Evolutionary conservation across 306 rosid species (phyloP).

Genomic region (Rubus idaeus): DNA sequence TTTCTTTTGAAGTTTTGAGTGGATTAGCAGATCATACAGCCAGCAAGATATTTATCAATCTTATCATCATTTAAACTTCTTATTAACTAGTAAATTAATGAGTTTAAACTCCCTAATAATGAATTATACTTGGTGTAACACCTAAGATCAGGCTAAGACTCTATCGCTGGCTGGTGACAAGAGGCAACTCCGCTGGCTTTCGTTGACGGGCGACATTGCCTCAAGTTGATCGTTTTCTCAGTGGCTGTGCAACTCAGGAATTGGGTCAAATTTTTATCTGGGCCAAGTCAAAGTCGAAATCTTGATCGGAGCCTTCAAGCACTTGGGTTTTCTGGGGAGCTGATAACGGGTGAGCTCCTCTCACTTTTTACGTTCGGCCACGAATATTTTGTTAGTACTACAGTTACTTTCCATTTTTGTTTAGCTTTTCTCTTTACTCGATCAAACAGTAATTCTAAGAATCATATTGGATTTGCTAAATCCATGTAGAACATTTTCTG

Average conservation of each 20-base stretch:
- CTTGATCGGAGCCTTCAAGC: neutral
- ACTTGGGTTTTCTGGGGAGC: neutral
- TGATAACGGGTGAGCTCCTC: neutral
- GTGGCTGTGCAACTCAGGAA: conserved; percentile 2
- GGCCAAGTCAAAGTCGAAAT: neutral
- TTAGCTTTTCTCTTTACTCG: neutral
- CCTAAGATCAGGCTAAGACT: too few species aligned
- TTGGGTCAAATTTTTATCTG: neutral
- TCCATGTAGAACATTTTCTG: too few species aligned
- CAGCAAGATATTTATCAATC: neutral
- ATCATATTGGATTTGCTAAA: too few species aligned
- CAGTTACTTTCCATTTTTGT: neutral
- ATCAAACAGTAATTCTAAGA: too few species aligned
- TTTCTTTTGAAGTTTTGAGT: neutral
- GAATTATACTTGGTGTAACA: too few species aligned
- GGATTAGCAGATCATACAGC: neutral
- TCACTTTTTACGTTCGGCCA: neutral
- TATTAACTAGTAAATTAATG: neutral
- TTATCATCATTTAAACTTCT: neutral
- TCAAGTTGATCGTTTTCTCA: neutral
- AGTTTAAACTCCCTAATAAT: neutral
- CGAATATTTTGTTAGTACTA: neutral
- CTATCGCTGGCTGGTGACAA: too few species aligned
- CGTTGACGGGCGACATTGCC: too few species aligned
- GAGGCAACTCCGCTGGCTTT: too few species aligned